Conservation (phyloP, 345 rosid species). For the Eucalyptus pauciflora region DNA sequence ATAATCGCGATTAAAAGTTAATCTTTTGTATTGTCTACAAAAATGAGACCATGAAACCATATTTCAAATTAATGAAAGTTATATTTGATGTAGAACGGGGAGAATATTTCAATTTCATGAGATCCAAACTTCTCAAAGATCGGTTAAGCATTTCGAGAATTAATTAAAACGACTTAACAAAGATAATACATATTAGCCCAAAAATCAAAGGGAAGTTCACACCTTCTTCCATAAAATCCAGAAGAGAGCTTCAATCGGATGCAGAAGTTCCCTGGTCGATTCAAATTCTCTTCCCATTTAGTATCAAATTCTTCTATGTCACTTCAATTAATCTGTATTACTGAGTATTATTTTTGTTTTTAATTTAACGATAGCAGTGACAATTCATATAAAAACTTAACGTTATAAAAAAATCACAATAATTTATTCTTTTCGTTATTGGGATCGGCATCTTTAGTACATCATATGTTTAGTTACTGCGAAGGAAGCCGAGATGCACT, state of each 20-base stretch:
- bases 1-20: neutral
- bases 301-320: neutral
- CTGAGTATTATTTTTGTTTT: no score
- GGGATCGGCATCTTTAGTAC: neutral
- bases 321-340: neutral
- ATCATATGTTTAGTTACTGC: neutral
- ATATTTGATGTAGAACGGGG: neutral
- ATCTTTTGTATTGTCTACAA: accelerated
- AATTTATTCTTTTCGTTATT: no score
- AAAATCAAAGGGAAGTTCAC: neutral
- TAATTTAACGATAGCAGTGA: neutral
- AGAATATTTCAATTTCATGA: neutral
- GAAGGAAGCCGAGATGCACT: neutral
- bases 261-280: neutral
- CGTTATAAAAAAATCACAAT: no score
- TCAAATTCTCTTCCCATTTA: neutral
- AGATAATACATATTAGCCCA: neutral
- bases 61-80: neutral
- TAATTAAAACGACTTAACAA: neutral
- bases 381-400: neutral
- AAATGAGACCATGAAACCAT: no score
- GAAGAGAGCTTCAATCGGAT: neutral
- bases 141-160: neutral
- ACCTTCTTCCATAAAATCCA: neutral
- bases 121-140: neutral